These are phyloP conservation scores for Zoysia japonica DNA, from an alignment of 176 grass and related monocot species.

Conservation along the genomic window DNA sequence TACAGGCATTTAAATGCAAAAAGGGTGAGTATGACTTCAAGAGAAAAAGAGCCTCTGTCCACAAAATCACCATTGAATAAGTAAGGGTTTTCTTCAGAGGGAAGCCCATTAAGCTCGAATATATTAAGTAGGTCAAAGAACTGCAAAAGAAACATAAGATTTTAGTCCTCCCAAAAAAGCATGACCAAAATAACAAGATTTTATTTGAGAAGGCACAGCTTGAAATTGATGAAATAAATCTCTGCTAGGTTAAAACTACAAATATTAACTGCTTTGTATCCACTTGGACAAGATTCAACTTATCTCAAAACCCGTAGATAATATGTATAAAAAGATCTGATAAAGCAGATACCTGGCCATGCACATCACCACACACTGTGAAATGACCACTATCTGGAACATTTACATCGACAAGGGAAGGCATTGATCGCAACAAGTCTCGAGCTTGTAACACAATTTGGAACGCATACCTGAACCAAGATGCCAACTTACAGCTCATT, in stretches of 20 bases:
- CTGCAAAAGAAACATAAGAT: slow-evolving; percentile 45
- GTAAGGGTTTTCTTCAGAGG: slow-evolving; percentile 95
- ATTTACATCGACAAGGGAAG: slow-evolving; percentile 82
- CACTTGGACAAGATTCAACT: too few relatives aligned
- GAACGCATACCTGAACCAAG: slow-evolving; percentile 48
- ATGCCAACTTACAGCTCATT: neutral
- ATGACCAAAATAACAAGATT: neutral
- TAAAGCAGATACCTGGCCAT: slow-evolving; percentile 65
- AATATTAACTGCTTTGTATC: too few relatives aligned
- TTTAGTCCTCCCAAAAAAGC: too few relatives aligned
- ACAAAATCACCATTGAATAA: slow-evolving; percentile 98
- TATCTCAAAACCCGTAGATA: too few relatives aligned
- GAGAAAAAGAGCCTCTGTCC: slow-evolving; percentile 92
- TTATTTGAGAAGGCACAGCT: too few relatives aligned
- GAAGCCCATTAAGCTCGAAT: slow-evolving; percentile 94
- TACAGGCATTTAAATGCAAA: slow-evolving; percentile 93
- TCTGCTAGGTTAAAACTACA: too few relatives aligned
- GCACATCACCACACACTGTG: slow-evolving; percentile 92
- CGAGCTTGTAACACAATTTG: slow-evolving; percentile 70
- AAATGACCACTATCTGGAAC: slow-evolving; percentile 59
- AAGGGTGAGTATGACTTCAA: slow-evolving; percentile 95
- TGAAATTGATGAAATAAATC: too few relatives aligned
- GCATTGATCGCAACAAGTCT: slow-evolving; percentile 60
- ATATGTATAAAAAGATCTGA: too few relatives aligned
- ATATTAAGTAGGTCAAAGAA: slow-evolving; percentile 91